Evolutionary conservation across 2,329 filamentous ascomycete genomes (phyloP).

Genomic region (Alternaria sp.): DNA sequence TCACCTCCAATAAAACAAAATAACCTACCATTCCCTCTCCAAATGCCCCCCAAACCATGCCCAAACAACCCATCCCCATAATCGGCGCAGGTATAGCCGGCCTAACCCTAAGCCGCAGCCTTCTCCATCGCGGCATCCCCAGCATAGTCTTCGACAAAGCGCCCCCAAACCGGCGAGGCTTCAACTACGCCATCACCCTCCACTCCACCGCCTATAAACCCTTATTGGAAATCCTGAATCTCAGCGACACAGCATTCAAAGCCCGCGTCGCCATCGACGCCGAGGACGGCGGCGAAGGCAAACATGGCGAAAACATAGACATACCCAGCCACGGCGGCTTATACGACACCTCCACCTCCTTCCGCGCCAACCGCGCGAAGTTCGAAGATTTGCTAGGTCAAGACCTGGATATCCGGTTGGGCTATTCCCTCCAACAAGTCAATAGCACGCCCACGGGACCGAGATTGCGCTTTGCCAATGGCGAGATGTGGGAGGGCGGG

Average conservation of each 20-base stretch:
- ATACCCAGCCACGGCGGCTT: conserved; percentile 3
- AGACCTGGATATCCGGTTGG: conserved; percentile 47
- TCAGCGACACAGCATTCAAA: conserved; percentile 42
- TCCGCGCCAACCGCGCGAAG: conserved; percentile 47
- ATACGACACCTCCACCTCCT: conserved; percentile 9
- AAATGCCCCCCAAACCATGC: not conserved
- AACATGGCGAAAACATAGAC: conserved; percentile 10
- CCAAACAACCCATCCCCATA: conserved; percentile 34
- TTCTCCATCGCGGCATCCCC: conserved; percentile 42
- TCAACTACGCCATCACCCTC: conserved; percentile 52
- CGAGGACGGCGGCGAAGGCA: conserved; percentile 31
- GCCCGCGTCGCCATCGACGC: conserved; percentile 42
- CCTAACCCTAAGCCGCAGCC: conserved; percentile 48
- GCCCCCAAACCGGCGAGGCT: conserved; percentile 22
- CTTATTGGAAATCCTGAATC: conserved; percentile 39
- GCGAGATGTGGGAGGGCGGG: conserved; percentile 4
- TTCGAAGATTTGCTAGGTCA: conserved; percentile 47
- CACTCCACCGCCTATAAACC: conserved; percentile 40
- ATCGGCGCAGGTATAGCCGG: conserved; percentile 56
- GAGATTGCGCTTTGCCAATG: conserved; percentile 17
- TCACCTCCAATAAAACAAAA: not conserved
- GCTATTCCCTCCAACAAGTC: conserved; percentile 27
- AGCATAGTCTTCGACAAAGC: conserved; percentile 45
- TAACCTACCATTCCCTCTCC: not conserved
- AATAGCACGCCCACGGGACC: conserved; percentile 5